These are phyloP conservation scores for Takakia lepidozioides DNA, from an alignment of 225 moss, liverwort and hornwort species.

Conservation along the genomic window DNA sequence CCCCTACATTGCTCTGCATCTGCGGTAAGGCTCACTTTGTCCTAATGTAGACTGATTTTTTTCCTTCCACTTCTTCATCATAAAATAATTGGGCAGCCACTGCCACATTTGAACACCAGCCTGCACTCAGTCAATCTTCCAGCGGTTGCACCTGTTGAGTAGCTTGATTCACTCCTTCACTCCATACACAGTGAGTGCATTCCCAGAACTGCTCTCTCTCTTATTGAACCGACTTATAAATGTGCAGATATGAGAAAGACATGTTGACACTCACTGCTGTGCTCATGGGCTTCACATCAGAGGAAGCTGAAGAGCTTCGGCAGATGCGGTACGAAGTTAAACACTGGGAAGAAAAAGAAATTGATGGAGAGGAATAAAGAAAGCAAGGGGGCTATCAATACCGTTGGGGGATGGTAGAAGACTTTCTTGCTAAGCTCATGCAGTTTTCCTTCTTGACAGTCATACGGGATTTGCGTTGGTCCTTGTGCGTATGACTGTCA, in stretches of 20 bases:
- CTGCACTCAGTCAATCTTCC: neutral
- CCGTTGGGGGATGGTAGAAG: neutral
- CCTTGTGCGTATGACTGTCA: slow-evolving; percentile 6
- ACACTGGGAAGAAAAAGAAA: slow-evolving; percentile 84
- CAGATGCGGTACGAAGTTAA: slow-evolving; percentile 58
- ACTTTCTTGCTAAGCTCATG: too few species aligned
- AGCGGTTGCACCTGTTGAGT: neutral
- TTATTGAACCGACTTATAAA: neutral
- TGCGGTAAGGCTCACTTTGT: slow-evolving; percentile 43
- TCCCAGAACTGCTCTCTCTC: too few species aligned
- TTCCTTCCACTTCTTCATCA: too few species aligned
- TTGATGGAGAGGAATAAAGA: slow-evolving; percentile 59
- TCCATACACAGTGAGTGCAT: too few species aligned
- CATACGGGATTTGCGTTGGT: neutral
- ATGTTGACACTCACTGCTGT: slow-evolving; percentile 79
- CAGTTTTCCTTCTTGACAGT: too few species aligned
- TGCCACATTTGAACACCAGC: too few species aligned
- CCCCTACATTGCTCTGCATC: slow-evolving; percentile 65
- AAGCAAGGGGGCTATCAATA: slow-evolving; percentile 53
- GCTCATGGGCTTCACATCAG: slow-evolving; percentile 42
- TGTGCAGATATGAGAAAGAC: slow-evolving; percentile 71
- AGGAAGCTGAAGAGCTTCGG: slow-evolving; percentile 57
- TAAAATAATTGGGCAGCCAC: too few species aligned
- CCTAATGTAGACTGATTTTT: too few species aligned
- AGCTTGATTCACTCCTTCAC: neutral